Percentiles rank a stretch among this genome's conserved stretches.
phyloP scores from a whole-genome alignment of 257 asterid species.

The Solanum chiquidenum region DNA sequence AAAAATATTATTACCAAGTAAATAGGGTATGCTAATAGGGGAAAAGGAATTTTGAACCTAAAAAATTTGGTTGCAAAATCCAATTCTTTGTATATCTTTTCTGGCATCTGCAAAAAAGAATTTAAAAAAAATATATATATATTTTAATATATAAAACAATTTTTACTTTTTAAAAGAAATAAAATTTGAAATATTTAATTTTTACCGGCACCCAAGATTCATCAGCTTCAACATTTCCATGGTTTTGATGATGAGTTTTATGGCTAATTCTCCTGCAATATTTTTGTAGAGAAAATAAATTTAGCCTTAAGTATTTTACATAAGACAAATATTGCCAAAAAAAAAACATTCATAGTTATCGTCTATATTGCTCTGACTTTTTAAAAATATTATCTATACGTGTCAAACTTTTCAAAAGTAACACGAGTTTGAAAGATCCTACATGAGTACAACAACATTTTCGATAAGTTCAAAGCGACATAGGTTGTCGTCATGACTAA shows the following conservation, averaged over 20 bases:
- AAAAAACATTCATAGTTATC: neutral
- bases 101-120: constrained; percentile 17
- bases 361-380: neutral
- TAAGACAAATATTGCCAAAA: neutral
- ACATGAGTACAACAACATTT: neutral
- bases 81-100: constrained; percentile 20
- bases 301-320: neutral
- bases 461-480: neutral
- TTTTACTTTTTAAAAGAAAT: neutral
- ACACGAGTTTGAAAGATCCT: too few species aligned
- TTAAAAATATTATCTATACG: neutral
- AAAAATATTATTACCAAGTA: constrained; percentile 20
- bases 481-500: neutral
- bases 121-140: too few species aligned
- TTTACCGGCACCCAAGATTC: constrained; percentile 48
- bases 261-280: constrained; percentile 41
- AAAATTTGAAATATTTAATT: neutral
- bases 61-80: constrained; percentile 19
- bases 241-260: constrained; percentile 34
- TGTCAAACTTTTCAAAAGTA: neutral
- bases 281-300: neutral
- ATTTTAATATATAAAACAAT: neutral
- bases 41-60: constrained; percentile 41
- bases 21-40: constrained; percentile 29
- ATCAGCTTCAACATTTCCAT: constrained; percentile 36